These are phyloP conservation scores for Wallacemonas collosoma DNA, from an alignment of 208 protist species.

Conservation along the genomic window DNA sequence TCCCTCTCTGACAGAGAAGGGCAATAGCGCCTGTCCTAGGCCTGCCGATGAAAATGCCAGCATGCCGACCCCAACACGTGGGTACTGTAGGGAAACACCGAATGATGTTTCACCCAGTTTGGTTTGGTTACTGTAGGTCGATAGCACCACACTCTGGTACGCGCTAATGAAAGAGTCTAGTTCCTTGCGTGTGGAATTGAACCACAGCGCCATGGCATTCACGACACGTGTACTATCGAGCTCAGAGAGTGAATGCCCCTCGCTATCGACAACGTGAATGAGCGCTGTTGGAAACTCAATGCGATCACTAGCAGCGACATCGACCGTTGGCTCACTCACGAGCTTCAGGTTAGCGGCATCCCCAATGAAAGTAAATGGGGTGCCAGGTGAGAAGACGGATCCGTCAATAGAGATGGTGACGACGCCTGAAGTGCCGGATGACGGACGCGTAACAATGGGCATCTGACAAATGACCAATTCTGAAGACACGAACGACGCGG, in stretches of 20 bases:
- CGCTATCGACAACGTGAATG: constrained; percentile 35
- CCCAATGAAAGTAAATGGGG: constrained; percentile 46
- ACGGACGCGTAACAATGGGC: constrained; percentile 12
- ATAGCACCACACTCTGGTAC: constrained; percentile 29
- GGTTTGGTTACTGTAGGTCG: constrained; percentile 46
- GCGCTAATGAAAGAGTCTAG: constrained; percentile 21
- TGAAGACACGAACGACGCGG: constrained; percentile 20
- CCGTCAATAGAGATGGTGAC: constrained; percentile 40
- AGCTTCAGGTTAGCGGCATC: constrained; percentile 22
- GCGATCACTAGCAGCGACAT: constrained; percentile 17
- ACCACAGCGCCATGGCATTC: constrained; percentile 25
- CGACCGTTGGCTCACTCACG: not conserved
- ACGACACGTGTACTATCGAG: constrained; percentile 43
- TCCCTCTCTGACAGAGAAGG: constrained; percentile 39
- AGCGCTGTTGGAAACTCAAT: constrained; percentile 27
- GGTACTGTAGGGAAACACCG: constrained; percentile 37
- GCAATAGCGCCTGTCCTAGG: constrained; percentile 7
- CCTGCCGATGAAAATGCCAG: constrained; percentile 27
- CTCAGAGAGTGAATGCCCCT: constrained; percentile 32
- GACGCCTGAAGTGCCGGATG: constrained; percentile 4
- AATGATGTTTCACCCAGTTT: constrained; percentile 31
- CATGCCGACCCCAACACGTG: constrained; percentile 34
- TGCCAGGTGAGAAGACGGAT: constrained; percentile 21
- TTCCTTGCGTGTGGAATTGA: constrained; percentile 42
- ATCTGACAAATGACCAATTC: constrained; percentile 25